Evolutionary conservation across 257 asterid species (phyloP).

Genomic region (Schizonepeta tenuifolia): DNA sequence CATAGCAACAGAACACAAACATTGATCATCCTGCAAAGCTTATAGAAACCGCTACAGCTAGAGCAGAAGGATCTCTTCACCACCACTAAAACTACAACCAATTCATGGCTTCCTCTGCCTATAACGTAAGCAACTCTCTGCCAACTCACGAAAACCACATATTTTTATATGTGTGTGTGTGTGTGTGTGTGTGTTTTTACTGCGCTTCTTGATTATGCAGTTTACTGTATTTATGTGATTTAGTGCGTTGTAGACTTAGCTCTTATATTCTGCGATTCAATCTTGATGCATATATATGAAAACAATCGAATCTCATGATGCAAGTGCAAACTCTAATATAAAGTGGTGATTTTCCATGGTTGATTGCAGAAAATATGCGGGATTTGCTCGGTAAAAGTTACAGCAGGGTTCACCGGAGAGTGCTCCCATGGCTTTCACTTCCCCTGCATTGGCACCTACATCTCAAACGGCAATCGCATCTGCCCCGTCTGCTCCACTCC

Average conservation of each 20-base stretch:
- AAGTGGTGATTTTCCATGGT: neutral
- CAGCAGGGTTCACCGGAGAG: conserved; percentile 37
- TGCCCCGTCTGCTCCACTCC: conserved; percentile 41
- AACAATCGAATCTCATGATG: neutral
- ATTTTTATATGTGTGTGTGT: too few species aligned
- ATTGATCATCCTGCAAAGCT: too few species aligned
- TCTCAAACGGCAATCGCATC: neutral
- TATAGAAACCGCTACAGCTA: too few species aligned
- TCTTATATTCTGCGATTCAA: too few species aligned
- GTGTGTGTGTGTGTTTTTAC: neutral
- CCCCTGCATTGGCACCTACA: conserved; percentile 20
- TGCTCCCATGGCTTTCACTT: conserved; percentile 48
- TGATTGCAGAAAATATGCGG: conserved; percentile 47
- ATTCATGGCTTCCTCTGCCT: conserved; percentile 23
- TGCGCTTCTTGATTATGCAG: neutral
- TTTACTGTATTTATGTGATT: too few species aligned
- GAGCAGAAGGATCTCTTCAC: too few species aligned
- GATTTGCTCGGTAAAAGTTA: conserved; percentile 32
- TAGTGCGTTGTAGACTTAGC: too few species aligned
- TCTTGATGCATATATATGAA: too few species aligned
- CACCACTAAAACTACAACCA: neutral
- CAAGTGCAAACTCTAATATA: neutral
- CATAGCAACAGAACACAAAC: too few species aligned
- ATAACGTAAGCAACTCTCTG: neutral
- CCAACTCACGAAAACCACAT: too few species aligned